Evolutionary conservation across 805 yeast genomes (phyloP).

Genomic region (Candida sphagnicola): DNA sequence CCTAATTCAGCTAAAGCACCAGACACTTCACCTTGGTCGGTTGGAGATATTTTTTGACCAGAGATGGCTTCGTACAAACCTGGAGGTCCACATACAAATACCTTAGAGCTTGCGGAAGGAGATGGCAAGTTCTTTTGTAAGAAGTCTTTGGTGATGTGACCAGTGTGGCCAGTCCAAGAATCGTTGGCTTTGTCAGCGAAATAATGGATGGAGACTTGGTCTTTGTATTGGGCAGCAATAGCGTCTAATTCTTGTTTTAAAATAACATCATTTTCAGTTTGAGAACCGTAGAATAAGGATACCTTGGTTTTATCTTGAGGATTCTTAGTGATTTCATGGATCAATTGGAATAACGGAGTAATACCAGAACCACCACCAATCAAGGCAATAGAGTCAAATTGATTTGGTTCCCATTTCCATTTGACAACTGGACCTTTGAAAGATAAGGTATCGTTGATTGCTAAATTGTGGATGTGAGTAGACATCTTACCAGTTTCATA

Average conservation of each 20-base stretch:
- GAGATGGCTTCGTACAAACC: slow-evolving; percentile 83
- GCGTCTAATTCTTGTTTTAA: slow-evolving; percentile 73
- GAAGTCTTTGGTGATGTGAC: slow-evolving; percentile 76
- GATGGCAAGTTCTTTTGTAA: slow-evolving; percentile 57
- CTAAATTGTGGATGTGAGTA: slow-evolving; percentile 63
- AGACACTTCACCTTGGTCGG: slow-evolving; percentile 91
- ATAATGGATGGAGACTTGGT: slow-evolving; percentile 72
- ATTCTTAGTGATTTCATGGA: slow-evolving; percentile 70
- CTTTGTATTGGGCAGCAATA: slow-evolving; percentile 63
- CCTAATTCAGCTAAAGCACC: slow-evolving; percentile 90
- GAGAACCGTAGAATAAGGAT: slow-evolving; percentile 74
- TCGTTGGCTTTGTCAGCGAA: slow-evolving; percentile 67
- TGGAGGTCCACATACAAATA: slow-evolving; percentile 96
- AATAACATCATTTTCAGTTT: slow-evolving; percentile 75
- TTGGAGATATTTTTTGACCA: slow-evolving; percentile 78
- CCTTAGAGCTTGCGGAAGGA: slow-evolving; percentile 53
- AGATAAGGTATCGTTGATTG: slow-evolving; percentile 75
- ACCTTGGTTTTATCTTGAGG: slow-evolving; percentile 89
- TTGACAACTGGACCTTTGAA: slow-evolving; percentile 93
- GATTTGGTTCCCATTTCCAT: slow-evolving; percentile 88
- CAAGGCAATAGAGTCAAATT: slow-evolving; percentile 72
- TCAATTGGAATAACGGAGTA: slow-evolving; percentile 89
- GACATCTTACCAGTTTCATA: slow-evolving; percentile 86
- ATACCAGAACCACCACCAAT: slow-evolving; percentile 98
- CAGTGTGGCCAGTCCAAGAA: slow-evolving; percentile 54